Percentiles rank a stretch among this genome's conserved stretches.
Evolutionary conservation across 371 early-diverging fungal genomes (phyloP).

Genomic region (Mortierella sp.): DNA sequence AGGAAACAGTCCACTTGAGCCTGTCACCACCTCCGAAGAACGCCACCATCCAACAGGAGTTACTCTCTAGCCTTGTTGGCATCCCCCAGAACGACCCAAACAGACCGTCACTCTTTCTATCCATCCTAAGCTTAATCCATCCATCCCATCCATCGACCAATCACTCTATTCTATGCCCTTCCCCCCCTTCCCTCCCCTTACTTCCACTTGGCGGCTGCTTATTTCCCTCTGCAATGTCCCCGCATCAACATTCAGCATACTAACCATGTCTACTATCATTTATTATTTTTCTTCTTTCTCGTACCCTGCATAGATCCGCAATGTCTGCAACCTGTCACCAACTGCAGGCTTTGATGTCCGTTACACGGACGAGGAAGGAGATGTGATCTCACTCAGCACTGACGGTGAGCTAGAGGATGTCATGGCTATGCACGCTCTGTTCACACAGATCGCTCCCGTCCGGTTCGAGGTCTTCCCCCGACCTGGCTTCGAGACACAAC

Average conservation of each 20-base stretch:
- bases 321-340: slow-evolving; percentile 23
- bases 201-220: no score
- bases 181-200: neutral
- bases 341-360: slow-evolving; percentile 26
- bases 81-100: neutral
- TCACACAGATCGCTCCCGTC: slow-evolving; percentile 28
- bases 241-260: neutral
- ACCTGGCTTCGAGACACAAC: no score
- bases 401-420: slow-evolving; percentile 49
- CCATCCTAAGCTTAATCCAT: neutral
- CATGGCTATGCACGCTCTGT: slow-evolving; percentile 40
- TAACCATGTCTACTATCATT: no score
- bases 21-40: no score
- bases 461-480: slow-evolving; percentile 28
- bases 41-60: neutral
- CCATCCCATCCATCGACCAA: neutral
- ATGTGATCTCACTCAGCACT: slow-evolving; percentile 44
- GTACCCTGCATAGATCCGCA: slow-evolving; percentile 27
- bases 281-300: neutral
- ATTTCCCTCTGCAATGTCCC: no score
- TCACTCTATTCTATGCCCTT: neutral
- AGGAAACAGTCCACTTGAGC: no score
- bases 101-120: slow-evolving; percentile 7
- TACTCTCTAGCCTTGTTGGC: no score
- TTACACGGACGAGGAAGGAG: slow-evolving; percentile 47